Percentiles rank a stretch among this genome's conserved stretches.
Conservation (phyloP, 1,284 basidiomycete genomes). For the Cutaneotrichosporon sp. region DNA sequence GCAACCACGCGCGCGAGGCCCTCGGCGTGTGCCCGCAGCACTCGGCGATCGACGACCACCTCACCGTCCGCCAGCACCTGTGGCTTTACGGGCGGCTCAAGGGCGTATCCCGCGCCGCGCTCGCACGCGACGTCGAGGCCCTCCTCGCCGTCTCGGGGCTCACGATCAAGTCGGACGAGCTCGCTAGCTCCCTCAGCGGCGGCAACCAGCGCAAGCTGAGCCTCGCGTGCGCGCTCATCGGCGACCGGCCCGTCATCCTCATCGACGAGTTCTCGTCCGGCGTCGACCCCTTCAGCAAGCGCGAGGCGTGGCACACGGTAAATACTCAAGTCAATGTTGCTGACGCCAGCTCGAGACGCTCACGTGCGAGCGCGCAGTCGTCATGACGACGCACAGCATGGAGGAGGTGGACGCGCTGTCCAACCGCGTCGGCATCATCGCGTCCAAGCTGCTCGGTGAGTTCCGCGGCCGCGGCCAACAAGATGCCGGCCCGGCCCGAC, state of each 20-base stretch:
- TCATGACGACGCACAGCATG: conserved; percentile 67
- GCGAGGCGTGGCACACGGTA: conserved; percentile 76
- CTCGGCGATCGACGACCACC: conserved; percentile 73
- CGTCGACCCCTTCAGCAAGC: conserved; percentile 77
- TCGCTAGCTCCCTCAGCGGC: conserved; percentile 72
- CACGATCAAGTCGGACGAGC: conserved; percentile 63
- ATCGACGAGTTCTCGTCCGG: conserved; percentile 84
- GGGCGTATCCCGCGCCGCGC: conserved; percentile 62
- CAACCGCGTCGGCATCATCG: conserved; percentile 69
- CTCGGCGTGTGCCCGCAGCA: conserved; percentile 81
- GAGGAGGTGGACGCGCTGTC: conserved; percentile 78
- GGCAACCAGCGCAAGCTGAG: conserved; percentile 78
- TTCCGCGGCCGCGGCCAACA: conserved; percentile 7
- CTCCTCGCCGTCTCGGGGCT: conserved; percentile 66
- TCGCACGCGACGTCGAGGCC: conserved; percentile 61
- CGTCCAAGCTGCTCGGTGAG: conserved; percentile 67
- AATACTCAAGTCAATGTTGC: conserved; percentile 35
- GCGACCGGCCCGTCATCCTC: conserved; percentile 72
- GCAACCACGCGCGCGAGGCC: conserved; percentile 58
- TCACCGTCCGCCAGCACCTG: conserved; percentile 75
- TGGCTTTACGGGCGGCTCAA: conserved; percentile 56
- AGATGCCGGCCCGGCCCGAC: background rate
- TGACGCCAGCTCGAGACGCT: conserved; percentile 62
- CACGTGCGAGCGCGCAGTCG: conserved; percentile 42
- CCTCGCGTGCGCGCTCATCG: conserved; percentile 75